Percentiles rank a stretch among this genome's conserved stretches.
Conservation (phyloP, 108 stramenopile genomes). For the Craspedostauros australis region DNA sequence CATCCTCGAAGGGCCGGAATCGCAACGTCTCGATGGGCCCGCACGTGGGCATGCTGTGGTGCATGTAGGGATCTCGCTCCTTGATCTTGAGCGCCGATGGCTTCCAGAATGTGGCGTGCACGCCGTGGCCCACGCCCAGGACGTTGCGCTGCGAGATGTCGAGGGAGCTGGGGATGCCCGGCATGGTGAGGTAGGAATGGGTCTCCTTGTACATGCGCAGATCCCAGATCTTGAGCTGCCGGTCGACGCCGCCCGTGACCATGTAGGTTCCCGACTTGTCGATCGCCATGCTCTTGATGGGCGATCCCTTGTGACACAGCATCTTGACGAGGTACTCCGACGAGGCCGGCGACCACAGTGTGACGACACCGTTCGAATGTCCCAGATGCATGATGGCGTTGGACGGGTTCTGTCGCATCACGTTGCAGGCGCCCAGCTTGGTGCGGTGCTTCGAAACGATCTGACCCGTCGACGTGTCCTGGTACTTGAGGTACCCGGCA, state of each 20-base stretch:
- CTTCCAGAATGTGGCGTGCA: conserved; percentile 87
- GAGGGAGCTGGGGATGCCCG: conserved; percentile 61
- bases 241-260: conserved; percentile 87
- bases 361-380: conserved; percentile 95
- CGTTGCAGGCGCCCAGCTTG: conserved; percentile 68
- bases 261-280: conserved; percentile 79
- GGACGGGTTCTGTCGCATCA: conserved; percentile 87
- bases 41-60: conserved; percentile 62
- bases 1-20: conserved; percentile 98
- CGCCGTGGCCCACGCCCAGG: conserved; percentile 80
- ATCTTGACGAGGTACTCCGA: conserved; percentile 82
- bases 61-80: conserved; percentile 85
- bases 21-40: conserved; percentile 63
- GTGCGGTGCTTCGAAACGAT: conserved; percentile 79
- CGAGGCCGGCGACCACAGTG: conserved; percentile 93
- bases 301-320: conserved; percentile 81
- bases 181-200: conserved; percentile 52
- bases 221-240: conserved; percentile 92
- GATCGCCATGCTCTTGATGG: conserved; percentile 79
- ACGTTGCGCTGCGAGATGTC: conserved; percentile 92
- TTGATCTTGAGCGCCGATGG: conserved; percentile 69
- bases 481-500: conserved; percentile 82
- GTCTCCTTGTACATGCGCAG: conserved; percentile 74
- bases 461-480: conserved; percentile 94
- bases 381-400: conserved; percentile 92